A percentile compares a stretch with the other conserved stretches of the same genome.
Evolutionary conservation across 768 basidiomycete species (phyloP).

Genomic region (Galerina sulciceps): DNA sequence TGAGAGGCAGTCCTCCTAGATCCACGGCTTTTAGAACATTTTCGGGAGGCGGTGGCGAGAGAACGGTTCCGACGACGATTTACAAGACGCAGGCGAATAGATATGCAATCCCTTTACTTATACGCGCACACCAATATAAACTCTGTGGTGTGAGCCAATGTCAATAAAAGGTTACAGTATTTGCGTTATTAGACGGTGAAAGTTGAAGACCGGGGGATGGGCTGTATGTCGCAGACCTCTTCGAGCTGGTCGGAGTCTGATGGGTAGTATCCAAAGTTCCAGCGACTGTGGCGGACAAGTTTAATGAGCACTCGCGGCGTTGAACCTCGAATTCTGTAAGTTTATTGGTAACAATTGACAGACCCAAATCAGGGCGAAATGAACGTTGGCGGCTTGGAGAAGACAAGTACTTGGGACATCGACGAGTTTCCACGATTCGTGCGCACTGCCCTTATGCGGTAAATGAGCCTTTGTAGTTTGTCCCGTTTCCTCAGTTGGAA

Average conservation of each 20-base stretch:
- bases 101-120: no score
- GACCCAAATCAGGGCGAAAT: neutral
- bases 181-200: no score
- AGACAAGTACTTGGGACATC: neutral
- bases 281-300: neutral
- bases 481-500: neutral
- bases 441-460: neutral
- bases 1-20: no score
- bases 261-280: no score
- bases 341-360: neutral
- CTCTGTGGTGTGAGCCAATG: no score
- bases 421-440: slow-evolving; percentile 5
- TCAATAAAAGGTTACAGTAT: no score
- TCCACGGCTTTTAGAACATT: no score
- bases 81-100: neutral
- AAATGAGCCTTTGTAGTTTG: neutral
- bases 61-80: neutral
- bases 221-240: no score
- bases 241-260: no score
- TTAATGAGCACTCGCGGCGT: neutral
- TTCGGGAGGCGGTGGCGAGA: neutral
- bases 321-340: neutral
- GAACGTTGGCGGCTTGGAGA: neutral
- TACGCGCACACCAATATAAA: no score
- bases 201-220: no score